Percentiles rank a stretch among this genome's conserved stretches.
Conservation (phyloP, 2,329 filamentous ascomycete species). For the Hirsutella rhossiliensis region DNA sequence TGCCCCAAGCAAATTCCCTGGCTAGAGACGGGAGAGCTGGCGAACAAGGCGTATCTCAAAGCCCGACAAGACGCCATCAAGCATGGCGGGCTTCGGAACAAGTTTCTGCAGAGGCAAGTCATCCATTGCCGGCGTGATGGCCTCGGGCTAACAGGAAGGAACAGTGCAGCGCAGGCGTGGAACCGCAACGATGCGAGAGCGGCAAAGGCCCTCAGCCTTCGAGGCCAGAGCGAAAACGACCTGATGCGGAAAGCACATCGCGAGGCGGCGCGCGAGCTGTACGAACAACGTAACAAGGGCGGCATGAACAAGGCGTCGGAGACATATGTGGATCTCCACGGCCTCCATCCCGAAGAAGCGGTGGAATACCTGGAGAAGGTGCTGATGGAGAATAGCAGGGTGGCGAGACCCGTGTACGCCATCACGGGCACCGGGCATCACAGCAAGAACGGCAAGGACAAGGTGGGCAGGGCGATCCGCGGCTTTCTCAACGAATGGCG, state of each 20-base stretch:
- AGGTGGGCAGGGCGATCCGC: slow-evolving; percentile 88
- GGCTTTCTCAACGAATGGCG: slow-evolving; percentile 90
- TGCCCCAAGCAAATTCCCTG: slow-evolving; percentile 89
- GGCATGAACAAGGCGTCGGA: slow-evolving; percentile 45
- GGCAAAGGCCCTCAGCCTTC: slow-evolving; percentile 85
- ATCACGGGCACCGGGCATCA: slow-evolving; percentile 97
- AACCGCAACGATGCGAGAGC: slow-evolving; percentile 94
- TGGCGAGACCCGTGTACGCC: slow-evolving; percentile 72
- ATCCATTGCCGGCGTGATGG: not conserved
- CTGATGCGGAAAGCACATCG: slow-evolving; percentile 95
- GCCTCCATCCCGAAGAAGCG: slow-evolving; percentile 96
- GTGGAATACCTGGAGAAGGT: slow-evolving; percentile 87
- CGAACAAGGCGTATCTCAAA: slow-evolving; percentile 91
- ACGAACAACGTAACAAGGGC: slow-evolving; percentile 83
- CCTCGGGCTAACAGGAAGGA: not conserved
- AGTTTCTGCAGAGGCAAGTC: slow-evolving; percentile 81
- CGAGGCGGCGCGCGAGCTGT: slow-evolving; percentile 82
- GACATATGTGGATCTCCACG: slow-evolving; percentile 90
- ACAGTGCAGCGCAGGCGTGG: slow-evolving; percentile 91
- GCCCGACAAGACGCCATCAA: slow-evolving; percentile 93
- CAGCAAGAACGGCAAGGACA: slow-evolving; percentile 97
- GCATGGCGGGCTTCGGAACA: slow-evolving; percentile 90
- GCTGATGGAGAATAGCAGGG: slow-evolving; percentile 67
- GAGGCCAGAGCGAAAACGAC: slow-evolving; percentile 93
- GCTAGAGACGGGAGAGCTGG: slow-evolving; percentile 83